Evolutionary conservation across 805 yeast species (phyloP), one percentile per base, ranked within the genome.

Genomic region (Cyberlindnera amylophila): DNA sequence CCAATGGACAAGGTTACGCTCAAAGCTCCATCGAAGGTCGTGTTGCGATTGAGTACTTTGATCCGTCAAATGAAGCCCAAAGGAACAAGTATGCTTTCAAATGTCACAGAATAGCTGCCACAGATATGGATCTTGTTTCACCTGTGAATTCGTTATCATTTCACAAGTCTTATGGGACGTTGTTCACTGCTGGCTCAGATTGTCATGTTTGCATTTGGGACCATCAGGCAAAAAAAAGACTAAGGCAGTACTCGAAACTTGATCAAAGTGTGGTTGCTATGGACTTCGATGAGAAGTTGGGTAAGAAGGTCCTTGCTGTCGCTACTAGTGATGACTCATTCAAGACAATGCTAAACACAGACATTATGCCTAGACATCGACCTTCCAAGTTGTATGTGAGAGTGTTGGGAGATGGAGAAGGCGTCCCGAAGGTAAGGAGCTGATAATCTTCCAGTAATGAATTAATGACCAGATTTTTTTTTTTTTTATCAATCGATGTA

Each of bases 191-290:
- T 2, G 97, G 98, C 1, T 75, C 93, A 2, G 98, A 91, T 64
- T 95, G 96, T 10, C 74, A 86, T 34, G 83, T 89, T 54, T 81
- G 87, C 53, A 74, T 83, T 59, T 91, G 98, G 98, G 96, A 89
- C 59, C 81, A 87, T 59, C 84, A 79, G 45, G 77, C 90, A 23
- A 77, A 81, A 57, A 88, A 84, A 58, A 75, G 96, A 49, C 72
- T 90, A 41, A 81, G 81, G 62, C 84, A 81, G 42, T 80, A 78
- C 63, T 82, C 89, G 0, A 70, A 73, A 26, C 55, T 70, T 15
- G 72, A 69, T 2, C 62, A 61, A n/a, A 66, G 75, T 29, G 70
- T 75, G 4, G 70, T 71, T 33, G 57, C 65, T 23, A 39, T 75
- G 37, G 74, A 62, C 31, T 50, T 71, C 31, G 70, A 59, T 17